These are phyloP conservation scores for Paecilomyces sp. DNA, from an alignment of 2,329 filamentous ascomycete species.

Conservation along the genomic window DNA sequence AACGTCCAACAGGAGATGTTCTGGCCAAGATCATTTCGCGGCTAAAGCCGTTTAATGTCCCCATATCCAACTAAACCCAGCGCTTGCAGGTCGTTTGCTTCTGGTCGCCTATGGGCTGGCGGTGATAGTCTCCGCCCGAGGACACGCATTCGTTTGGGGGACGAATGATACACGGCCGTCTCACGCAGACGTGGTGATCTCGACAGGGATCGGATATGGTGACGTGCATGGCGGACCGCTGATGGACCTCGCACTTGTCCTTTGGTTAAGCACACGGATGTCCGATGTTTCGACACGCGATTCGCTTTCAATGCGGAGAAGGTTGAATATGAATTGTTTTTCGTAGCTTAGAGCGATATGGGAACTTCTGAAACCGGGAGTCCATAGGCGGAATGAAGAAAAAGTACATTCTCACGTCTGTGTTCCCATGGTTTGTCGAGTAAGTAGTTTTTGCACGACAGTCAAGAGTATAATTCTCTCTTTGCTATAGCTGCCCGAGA, in stretches of 20 bases:
- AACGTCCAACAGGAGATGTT: neutral
- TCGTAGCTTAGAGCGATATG: too few species aligned
- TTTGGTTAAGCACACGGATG: too few species aligned
- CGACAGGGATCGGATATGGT: neutral
- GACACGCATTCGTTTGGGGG: neutral
- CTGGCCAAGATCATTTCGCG: neutral
- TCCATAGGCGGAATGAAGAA: too few species aligned
- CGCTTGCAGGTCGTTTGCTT: neutral
- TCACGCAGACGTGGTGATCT: neutral
- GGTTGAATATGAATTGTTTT: too few species aligned
- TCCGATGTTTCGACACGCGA: too few species aligned
- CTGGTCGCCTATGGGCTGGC: neutral
- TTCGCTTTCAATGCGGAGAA: too few species aligned
- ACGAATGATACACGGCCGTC: neutral
- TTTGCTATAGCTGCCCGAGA: too few species aligned
- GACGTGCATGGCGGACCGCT: neutral
- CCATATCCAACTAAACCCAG: neutral
- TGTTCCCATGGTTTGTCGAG: too few species aligned
- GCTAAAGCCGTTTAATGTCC: neutral
- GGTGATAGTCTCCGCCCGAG: neutral
- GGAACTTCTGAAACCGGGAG: too few species aligned
- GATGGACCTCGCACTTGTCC: neutral
- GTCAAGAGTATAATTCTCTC: too few species aligned
- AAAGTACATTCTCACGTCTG: too few species aligned
- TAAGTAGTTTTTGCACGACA: too few species aligned